Base-by-base conservation (phyloP, 2,329 filamentous ascomycete genomes). In the Cladosporium sphaerospermum region DNA sequence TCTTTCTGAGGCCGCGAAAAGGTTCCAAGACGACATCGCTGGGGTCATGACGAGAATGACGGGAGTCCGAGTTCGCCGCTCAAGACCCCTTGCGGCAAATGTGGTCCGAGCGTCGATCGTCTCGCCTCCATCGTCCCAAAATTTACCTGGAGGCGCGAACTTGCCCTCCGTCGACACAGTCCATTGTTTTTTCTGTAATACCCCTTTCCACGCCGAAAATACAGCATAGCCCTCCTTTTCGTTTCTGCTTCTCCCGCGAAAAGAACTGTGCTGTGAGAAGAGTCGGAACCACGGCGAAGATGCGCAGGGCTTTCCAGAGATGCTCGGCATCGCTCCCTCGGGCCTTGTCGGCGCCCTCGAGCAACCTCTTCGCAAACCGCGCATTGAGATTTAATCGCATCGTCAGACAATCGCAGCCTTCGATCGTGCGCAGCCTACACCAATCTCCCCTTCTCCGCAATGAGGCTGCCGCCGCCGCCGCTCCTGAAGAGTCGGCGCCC, bases 371-470 rank as follows among this genome's bases (percentile, higher is more conserved):
- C 45, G 45, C 46, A 39, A 54, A 54, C 39, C 52, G 52, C 52
- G 39, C 52, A n/a, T 28, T 54, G 45, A 36, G 46, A 48, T 44
- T 49, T 33, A 44, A 37, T 23, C 52, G 52, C 32, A 36, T 50
- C 39, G 41, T 43, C 16, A 48, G 52, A 50, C 40, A 40, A 49
- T 34, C 39, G 31, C 51, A 53, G 51, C 45, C 52, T 13, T 32
- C 52, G 31, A 13, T 44, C 33, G 46, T 45, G 36, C 44, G 59
- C 39, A 52, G 36, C 31, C 54, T 74, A 57, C 72, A 75, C 61
- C 67, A 71, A 56, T 69, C 65, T 49, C 60, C 69, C 14, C 64
- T 62, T 60, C 68, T 68, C 61, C 68, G 57, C 44, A 65, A 71
- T 59, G 56, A 63, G 44, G 67, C 62, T n/a, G 58, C 50, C 52